A percentile compares a stretch with the other conserved stretches of the same genome.
Conservation (phyloP, 768 basidiomycete species). For the Mycena epipterygia region DNA sequence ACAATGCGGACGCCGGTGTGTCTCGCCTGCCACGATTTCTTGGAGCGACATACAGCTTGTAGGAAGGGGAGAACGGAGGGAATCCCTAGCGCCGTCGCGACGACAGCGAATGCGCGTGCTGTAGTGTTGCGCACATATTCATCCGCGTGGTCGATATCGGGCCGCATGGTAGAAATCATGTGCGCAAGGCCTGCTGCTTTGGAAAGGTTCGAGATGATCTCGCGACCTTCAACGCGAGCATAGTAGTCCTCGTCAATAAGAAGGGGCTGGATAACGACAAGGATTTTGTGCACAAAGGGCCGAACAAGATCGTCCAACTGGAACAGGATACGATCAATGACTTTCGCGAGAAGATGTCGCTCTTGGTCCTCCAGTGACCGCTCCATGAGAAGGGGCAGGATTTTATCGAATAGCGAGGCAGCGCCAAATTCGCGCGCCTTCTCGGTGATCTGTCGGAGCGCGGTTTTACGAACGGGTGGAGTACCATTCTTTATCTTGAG, state of each 20-base stretch:
- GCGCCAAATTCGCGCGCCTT: conserved; percentile 99
- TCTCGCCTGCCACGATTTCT: conserved; percentile 99
- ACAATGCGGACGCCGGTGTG: conserved; percentile 99
- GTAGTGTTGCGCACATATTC: conserved; percentile 99
- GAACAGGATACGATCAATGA: conserved; percentile 98
- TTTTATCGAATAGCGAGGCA: conserved; percentile 97
- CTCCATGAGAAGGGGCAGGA: conserved; percentile 97
- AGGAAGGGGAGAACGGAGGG: conserved; percentile 97
- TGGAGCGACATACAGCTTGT: conserved; percentile 97
- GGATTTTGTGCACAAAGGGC: conserved; percentile 98
- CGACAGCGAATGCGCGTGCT: conserved; percentile 97
- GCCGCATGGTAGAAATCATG: conserved; percentile 99
- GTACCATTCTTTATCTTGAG: conserved; percentile 99
- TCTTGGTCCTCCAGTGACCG: conserved; percentile 98
- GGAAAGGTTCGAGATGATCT: conserved; percentile 98
- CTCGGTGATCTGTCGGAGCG: conserved; percentile 97
- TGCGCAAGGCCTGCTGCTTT: conserved; percentile 99
- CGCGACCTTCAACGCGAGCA: conserved; percentile 96
- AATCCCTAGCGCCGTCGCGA: conserved; percentile 97
- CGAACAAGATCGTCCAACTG: conserved; percentile 99
- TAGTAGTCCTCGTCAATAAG: conserved; percentile 99
- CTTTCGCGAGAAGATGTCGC: conserved; percentile 97
- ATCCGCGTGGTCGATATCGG: conserved; percentile 99
- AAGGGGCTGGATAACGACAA: conserved; percentile 98
- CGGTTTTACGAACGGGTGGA: conserved; percentile 97